Conservation (phyloP, 805 yeast species). For the Naumovozyma castellii region DNA sequence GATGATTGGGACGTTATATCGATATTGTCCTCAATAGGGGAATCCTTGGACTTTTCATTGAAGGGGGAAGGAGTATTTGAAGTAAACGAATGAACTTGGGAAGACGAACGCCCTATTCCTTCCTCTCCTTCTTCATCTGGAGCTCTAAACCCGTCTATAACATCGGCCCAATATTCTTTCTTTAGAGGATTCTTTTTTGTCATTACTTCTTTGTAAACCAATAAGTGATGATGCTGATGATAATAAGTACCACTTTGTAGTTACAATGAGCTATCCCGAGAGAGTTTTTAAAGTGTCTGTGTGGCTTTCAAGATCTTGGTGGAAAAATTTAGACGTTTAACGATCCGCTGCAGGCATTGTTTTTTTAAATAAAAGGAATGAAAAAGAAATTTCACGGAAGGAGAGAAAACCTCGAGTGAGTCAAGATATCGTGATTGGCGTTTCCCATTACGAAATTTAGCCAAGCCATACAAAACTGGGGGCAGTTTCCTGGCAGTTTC, state of each 20-base stretch:
- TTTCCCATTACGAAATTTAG: too few relatives aligned
- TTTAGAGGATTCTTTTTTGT: slow-evolving; percentile 7
- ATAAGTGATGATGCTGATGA: slow-evolving; percentile 1
- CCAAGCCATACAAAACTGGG: too few relatives aligned
- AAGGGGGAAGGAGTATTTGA: background rate
- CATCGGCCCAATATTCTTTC: slow-evolving; percentile 14
- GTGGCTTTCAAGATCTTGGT: too few relatives aligned
- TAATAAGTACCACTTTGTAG: too few relatives aligned
- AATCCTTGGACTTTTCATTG: background rate
- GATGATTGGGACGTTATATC: background rate
- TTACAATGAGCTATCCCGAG: too few relatives aligned
- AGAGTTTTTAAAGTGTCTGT: background rate
- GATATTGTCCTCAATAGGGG: background rate
- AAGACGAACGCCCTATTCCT: background rate
- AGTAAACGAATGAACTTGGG: background rate
- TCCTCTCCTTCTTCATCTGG: background rate
- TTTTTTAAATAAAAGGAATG: too few relatives aligned
- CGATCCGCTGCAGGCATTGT: too few relatives aligned
- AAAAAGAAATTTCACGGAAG: too few relatives aligned
- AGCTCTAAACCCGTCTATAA: slow-evolving; percentile 13
- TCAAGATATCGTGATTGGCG: too few relatives aligned
- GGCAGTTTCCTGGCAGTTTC: too few relatives aligned
- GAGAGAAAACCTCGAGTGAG: too few relatives aligned
- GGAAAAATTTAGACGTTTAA: too few relatives aligned
- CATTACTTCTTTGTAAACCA: background rate